Evolutionary conservation across 2,329 filamentous ascomycete genomes (phyloP).

Genomic region (Xylariaceae sp.): DNA sequence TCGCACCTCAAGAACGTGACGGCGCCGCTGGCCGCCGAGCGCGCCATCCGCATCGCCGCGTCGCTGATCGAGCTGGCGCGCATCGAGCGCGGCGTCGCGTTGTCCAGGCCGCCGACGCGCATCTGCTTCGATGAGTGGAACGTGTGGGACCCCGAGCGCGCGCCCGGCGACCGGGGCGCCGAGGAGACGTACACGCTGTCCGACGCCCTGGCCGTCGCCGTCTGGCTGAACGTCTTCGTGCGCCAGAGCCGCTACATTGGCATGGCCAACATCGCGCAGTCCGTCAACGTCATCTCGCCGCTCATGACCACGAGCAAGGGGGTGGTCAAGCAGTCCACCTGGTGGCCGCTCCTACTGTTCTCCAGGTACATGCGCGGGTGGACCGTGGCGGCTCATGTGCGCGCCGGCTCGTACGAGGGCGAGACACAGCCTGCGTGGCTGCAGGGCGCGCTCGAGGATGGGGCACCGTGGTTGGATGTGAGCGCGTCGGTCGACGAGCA

Average conservation of each 20-base stretch:
- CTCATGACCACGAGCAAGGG: constrained; percentile 73
- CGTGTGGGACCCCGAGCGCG: constrained; percentile 76
- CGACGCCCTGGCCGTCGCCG: constrained; percentile 74
- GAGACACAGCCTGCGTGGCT: constrained; percentile 71
- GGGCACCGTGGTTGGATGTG: constrained; percentile 72
- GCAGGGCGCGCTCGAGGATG: constrained; percentile 59
- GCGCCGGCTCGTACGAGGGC: constrained; percentile 67
- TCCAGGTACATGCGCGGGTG: constrained; percentile 75
- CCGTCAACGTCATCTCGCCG: constrained; percentile 78
- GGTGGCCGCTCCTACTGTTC: constrained; percentile 76
- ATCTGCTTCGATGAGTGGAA: constrained; percentile 91
- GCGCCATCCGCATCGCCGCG: constrained; percentile 73
- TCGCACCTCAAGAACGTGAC: constrained; percentile 57
- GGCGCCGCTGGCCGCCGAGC: constrained; percentile 72
- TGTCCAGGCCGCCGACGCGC: constrained; percentile 64
- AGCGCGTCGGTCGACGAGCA: constrained; percentile 64
- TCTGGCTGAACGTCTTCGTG: constrained; percentile 79
- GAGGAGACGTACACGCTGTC: constrained; percentile 78
- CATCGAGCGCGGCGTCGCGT: constrained; percentile 69
- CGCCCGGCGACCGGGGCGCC: constrained; percentile 72
- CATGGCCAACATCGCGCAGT: constrained; percentile 82
- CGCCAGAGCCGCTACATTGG: constrained; percentile 64
- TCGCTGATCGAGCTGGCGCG: constrained; percentile 74
- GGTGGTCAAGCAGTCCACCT: constrained; percentile 73
- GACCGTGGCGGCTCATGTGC: constrained; percentile 70